Evolutionary conservation across 805 yeast genomes (phyloP).

Genomic region (Teunomyces stri): DNA sequence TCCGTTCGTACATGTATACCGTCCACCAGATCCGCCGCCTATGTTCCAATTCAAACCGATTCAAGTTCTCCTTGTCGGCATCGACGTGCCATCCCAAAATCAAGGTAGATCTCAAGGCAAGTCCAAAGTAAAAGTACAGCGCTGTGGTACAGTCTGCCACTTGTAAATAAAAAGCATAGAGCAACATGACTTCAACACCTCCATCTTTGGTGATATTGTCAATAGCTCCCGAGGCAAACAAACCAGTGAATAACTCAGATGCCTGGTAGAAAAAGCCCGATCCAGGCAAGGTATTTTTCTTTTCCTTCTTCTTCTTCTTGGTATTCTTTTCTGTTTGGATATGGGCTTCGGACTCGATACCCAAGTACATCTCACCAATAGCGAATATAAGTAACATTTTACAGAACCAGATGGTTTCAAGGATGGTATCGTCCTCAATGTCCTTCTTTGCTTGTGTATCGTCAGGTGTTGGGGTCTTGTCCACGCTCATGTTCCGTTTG

Average conservation of each 20-base stretch:
- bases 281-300: slow-evolving; percentile 58
- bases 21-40: slow-evolving; percentile 49
- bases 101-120: slow-evolving; percentile 69
- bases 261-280: slow-evolving; percentile 77
- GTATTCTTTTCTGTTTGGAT: slow-evolving; percentile 33
- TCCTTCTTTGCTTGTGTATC: slow-evolving; percentile 44
- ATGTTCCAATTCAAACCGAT: slow-evolving; percentile 55
- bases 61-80: slow-evolving; percentile 61
- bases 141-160: slow-evolving; percentile 84
- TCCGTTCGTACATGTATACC: slow-evolving; percentile 55
- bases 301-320: slow-evolving; percentile 17
- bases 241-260: slow-evolving; percentile 72
- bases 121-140: slow-evolving; percentile 75
- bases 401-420: slow-evolving; percentile 80
- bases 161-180: slow-evolving; percentile 76
- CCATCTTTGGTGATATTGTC: slow-evolving; percentile 78
- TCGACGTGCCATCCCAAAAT: slow-evolving; percentile 82
- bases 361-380: slow-evolving; percentile 78
- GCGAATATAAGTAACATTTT: slow-evolving; percentile 72
- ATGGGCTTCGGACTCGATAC: slow-evolving; percentile 65
- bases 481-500: slow-evolving; percentile 28
- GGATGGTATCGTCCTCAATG: slow-evolving; percentile 52
- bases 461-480: slow-evolving; percentile 21
- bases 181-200: slow-evolving; percentile 69
- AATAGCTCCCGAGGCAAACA: slow-evolving; percentile 76